Base-by-base conservation (phyloP, 2,329 filamentous ascomycete genomes). In the Calcarisporium arbuscula region DNA sequence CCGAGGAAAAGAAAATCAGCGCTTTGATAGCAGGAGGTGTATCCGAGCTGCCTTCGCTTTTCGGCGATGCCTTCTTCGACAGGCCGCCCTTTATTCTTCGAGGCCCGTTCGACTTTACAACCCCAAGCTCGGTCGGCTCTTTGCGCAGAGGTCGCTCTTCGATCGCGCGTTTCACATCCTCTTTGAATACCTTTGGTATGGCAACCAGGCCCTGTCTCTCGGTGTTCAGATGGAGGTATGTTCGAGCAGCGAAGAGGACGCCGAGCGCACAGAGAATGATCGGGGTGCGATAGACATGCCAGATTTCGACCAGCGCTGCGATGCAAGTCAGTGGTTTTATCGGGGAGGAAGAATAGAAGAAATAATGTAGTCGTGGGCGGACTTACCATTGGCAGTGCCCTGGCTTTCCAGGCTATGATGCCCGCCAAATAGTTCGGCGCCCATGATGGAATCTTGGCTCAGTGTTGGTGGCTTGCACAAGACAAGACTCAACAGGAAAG, bases 1-100 rank as follows among this genome's bases (percentile, higher is more conserved):
- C 68, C 1, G 89, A 94, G 3, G 87, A 90, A 64, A 84, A 96
- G 65, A 95, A 96, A 20, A 95, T 62, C 12, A 94, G 60, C 3
- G 84, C 74, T 53, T 90, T 83, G 35, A 88, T 70, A 32, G 68
- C 71, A 18, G 65, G 56, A 9, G 47, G 48, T 26, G 64, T 19
- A 35, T 59, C 58, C 23, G 43, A 46, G 36, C 39, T 39, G 14
- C 53, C 36, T 15, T 53, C 44, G 10, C 40, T 39, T 10, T 48
- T 44, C 29, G 49, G 46, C 3, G 46, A 41, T 7, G 53, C 42
- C 34, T 56, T 61, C 32, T 52, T 60, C 8, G 47, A 41, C 18
- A 65, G 6, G 8, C 61, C 59, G n/a, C 64, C 64, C 41, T 70
- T 70, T 39, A 72, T 71, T 35, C 68, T 61, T 39, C 61, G 59